Base-by-base conservation (phyloP, 805 yeast genomes). In the Candida endomychidarum region DNA sequence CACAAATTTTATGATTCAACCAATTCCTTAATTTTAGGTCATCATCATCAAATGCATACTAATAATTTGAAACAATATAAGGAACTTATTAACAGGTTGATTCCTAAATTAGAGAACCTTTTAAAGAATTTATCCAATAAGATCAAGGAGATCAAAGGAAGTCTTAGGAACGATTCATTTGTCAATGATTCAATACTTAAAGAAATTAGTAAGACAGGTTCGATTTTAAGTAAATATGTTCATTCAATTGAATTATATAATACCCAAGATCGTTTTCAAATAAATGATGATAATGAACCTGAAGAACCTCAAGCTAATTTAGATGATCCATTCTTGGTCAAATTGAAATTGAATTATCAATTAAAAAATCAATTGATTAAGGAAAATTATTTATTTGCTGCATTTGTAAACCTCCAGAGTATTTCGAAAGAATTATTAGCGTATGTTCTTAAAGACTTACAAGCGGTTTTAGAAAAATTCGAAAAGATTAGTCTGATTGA, bases 121-220 rank as follows among this genome's bases (percentile, higher is more conserved):
- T 54, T 57, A 36, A 60, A 55, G 40, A 67, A 67, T 45, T 57
- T 69, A 34, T 49, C 58, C 23, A 39, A 50, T 43, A 69, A 69
- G 39, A 69, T 69, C 47, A 67, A 65, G 45, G 75, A 69, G 47
- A 67, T 69, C 47, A 66, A 53, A 50, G 50, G 63, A 5, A 56
- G 67, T 21, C 53, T 69, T 44, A 64, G 59, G 40, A 67, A 69
- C 48, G 74, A 69, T 14, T 57, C 69, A 2, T 69, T 69, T 48
- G 65, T 70, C 18, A 68, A 67, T 45, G 50, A 57, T 14, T 54
- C 57, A 6, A 46, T 69, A 19, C 43, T 60, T 10, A 65, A 53
- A 34, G 74, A 69, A 57, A 74, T 83, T 41, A 72, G 72, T 38
- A 78, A 75, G 41, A 83, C 95, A 1, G 83, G 81, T 41, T 59